Evolutionary conservation across 352 stramenopile species (phyloP).

Genomic region (Stephanocyclus meneghinianus): DNA sequence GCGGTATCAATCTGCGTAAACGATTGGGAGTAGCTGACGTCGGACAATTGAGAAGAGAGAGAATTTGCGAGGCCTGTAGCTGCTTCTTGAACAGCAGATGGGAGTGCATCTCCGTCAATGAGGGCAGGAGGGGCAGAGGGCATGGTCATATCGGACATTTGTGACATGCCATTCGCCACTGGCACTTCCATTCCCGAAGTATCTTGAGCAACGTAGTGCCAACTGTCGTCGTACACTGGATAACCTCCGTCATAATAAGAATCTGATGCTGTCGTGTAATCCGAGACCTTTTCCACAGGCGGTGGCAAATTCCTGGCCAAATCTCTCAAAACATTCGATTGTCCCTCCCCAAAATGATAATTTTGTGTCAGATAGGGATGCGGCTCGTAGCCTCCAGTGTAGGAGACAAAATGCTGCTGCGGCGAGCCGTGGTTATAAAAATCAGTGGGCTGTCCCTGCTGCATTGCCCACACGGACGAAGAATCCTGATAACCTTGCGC

Average conservation of each 20-base stretch:
- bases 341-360: slow-evolving; percentile 7
- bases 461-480: not conserved
- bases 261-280: not conserved
- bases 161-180: too few relatives aligned
- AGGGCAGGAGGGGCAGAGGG: not conserved
- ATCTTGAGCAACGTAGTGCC: not conserved
- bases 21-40: slow-evolving; percentile 1
- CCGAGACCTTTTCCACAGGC: not conserved
- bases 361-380: not conserved
- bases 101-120: not conserved
- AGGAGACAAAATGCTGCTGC: slow-evolving; percentile 5
- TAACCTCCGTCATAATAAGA: not conserved
- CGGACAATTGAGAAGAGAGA: slow-evolving; percentile 4
- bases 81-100: not conserved
- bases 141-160: not conserved
- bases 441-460: not conserved
- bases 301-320: slow-evolving; percentile 9
- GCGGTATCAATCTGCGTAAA: not conserved
- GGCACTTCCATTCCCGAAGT: not conserved
- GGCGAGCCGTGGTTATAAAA: not conserved
- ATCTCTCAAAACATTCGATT: slow-evolving; percentile 2
- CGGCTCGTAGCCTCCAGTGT: not conserved
- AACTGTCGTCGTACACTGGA: not conserved
- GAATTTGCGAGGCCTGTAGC: not conserved
- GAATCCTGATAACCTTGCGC: not conserved